phyloP scores from a whole-genome alignment of 176 grass and related monocot genomes.

The Urochloa ruziziensis region DNA sequence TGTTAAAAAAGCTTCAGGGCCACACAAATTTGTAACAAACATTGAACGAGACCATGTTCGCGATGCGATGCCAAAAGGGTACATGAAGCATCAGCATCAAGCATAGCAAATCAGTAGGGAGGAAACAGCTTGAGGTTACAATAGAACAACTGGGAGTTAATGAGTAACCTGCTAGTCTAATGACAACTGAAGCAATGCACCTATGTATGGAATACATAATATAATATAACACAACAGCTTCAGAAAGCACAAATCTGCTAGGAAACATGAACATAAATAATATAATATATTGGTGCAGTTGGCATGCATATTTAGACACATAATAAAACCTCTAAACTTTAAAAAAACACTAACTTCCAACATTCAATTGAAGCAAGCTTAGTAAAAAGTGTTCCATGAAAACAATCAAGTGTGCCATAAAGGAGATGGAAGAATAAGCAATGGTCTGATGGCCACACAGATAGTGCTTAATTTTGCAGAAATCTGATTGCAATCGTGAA shows the following conservation, averaged over 20 bases:
- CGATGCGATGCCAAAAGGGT: not conserved
- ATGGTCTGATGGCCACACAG: too few species aligned
- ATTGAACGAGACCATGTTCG: not conserved
- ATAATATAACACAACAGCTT: not conserved
- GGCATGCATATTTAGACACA: not conserved
- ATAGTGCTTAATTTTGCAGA: too few species aligned
- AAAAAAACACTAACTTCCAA: not conserved
- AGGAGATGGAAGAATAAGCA: not conserved
- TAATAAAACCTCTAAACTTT: not conserved
- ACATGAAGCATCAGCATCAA: not conserved
- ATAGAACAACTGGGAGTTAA: not conserved
- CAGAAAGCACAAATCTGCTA: not conserved
- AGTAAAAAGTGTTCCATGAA: not conserved
- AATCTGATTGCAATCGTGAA: not conserved
- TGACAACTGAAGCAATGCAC: not conserved
- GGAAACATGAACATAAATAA: not conserved
- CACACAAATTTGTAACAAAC: not conserved
- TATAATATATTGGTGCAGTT: not conserved
- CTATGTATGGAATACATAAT: not conserved
- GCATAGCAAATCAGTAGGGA: not conserved
- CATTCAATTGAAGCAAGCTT: not conserved
- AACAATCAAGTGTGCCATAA: not conserved
- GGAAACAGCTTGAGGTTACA: not conserved
- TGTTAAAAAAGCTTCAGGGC: not conserved
- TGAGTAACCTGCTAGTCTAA: not conserved